Conservation (phyloP, 257 asterid species). For the Coffea canephora region DNA sequence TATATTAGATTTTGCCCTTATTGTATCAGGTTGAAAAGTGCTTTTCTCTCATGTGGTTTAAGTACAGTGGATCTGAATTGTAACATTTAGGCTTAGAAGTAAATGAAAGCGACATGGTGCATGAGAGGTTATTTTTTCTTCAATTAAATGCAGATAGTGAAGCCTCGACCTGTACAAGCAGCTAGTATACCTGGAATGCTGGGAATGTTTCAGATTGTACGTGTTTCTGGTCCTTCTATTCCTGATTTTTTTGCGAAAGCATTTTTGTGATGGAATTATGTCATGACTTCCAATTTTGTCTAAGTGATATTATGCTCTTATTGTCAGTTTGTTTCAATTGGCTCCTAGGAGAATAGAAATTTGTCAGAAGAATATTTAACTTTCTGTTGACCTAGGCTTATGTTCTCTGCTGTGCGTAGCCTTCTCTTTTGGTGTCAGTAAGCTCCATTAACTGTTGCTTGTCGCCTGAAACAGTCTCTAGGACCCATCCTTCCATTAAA, state of each 20-base stretch:
- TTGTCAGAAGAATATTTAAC: not conserved
- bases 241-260: not conserved
- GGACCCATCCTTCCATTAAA: not conserved
- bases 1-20: not conserved
- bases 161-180: conserved; percentile 95
- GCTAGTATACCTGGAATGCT: conserved; percentile 99
- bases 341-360: not conserved
- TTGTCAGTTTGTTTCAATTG: not conserved
- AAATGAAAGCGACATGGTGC: not conserved
- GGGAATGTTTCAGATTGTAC: conserved; percentile 94
- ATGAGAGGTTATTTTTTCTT: conserved; percentile 14
- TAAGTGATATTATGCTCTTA: not conserved
- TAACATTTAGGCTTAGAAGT: not conserved
- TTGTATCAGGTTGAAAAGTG: not conserved
- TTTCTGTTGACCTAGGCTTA: not conserved
- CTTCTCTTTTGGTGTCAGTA: not conserved
- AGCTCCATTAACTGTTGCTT: not conserved
- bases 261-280: not conserved
- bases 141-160: conserved; percentile 62
- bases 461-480: not conserved
- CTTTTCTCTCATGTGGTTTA: not conserved
- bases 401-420: not conserved
- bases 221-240: conserved; percentile 26
- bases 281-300: not conserved
- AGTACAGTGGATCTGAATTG: not conserved